Evolutionary conservation across 208 protist genomes (phyloP), one percentile per base, ranked within the genome.

Genomic region (Trypanosomatidae sp.): DNA sequence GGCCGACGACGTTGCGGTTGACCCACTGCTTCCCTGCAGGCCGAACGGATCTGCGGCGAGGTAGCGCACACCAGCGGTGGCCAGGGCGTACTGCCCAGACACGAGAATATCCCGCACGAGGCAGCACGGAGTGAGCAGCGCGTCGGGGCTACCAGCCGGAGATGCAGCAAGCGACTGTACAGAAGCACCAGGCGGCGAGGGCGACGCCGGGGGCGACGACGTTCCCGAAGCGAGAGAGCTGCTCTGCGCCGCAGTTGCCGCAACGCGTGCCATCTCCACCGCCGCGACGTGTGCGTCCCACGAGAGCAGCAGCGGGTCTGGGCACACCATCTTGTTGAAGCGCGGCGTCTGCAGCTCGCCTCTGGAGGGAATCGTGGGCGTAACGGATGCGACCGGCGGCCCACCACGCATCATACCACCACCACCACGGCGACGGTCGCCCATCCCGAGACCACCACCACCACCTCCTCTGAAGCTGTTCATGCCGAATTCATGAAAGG

Each of bases 71-170:
- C 80, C 69, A 1, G 36, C 71, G 0, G 77, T 62, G 7, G 84
- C 81, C n/a, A 89, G 62, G 0, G 47, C 36, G 64, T 82, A 88
- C 52, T 89, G 80, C 12, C 85, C 80, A 10, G 85, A 69, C 0
- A 80, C 66, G 36, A 92, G 69, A 17, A 94, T 62, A 49, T 92
- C 87, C 17, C 88, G 56, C 12, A 91, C 66, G 59, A 94, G 81
- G 58, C 69, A 75, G 70, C 80, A 89, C 13, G 90, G 87, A 0
- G 85, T 78, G 36, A 90, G 44, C 43, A 69, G 65, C 1, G 58
- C 41, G 44, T 65, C 56, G 30, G 50, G 30, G 36, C 44, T 62
- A 25, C 47, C 7, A 66, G 50, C 19, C 39, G 69, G 30, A 1
- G 55, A 39, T 28, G 55, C 9, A 36, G 22, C 7, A 8, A 36